A percentile compares a stretch with the other conserved stretches of the same genome.
Conservation (phyloP, 306 rosid genomes). For the Acacia acuminata region DNA sequence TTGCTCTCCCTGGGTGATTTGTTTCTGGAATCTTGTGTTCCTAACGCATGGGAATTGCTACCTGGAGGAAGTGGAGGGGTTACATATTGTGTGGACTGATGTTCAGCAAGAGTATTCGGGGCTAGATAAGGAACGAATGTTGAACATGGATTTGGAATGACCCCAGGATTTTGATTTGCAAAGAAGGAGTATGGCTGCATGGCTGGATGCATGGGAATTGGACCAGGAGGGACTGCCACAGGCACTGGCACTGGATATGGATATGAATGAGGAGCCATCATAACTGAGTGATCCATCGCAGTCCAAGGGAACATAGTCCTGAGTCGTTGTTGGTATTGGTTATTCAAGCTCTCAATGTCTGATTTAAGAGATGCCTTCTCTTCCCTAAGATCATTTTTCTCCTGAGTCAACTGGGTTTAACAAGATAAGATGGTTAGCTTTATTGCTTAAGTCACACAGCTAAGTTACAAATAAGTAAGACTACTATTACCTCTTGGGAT, state of each 20-base stretch:
- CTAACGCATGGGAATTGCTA: slow-evolving; percentile 44
- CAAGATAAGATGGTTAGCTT: slow-evolving; percentile 21
- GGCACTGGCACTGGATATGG: slow-evolving; percentile 77
- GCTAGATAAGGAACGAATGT: slow-evolving; percentile 68
- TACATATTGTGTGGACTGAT: slow-evolving; percentile 54
- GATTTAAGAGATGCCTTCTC: slow-evolving; percentile 87
- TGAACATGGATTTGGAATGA: slow-evolving; percentile 73
- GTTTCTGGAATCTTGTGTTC: slow-evolving; percentile 56
- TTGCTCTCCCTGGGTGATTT: slow-evolving; percentile 60
- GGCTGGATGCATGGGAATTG: slow-evolving; percentile 49
- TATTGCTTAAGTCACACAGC: slow-evolving; percentile 10
- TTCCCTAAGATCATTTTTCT: slow-evolving; percentile 95
- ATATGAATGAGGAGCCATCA: slow-evolving; percentile 77
- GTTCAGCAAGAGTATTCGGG: slow-evolving; percentile 64
- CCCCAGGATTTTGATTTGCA: slow-evolving; percentile 66
- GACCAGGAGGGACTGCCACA: slow-evolving; percentile 68
- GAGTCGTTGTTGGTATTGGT: slow-evolving; percentile 82
- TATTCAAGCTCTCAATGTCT: slow-evolving; percentile 73
- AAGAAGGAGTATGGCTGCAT: slow-evolving; percentile 76
- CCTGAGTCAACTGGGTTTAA: slow-evolving; percentile 67
- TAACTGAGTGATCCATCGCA: slow-evolving; percentile 75
- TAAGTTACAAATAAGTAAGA: slow-evolving; percentile 9
- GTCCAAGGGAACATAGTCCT: slow-evolving; percentile 86
- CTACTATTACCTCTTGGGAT: slow-evolving; percentile 70
- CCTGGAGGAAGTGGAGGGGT: slow-evolving; percentile 59